Conservation (phyloP, 768 basidiomycete genomes). For the Pleurotus citrinopileatus region DNA sequence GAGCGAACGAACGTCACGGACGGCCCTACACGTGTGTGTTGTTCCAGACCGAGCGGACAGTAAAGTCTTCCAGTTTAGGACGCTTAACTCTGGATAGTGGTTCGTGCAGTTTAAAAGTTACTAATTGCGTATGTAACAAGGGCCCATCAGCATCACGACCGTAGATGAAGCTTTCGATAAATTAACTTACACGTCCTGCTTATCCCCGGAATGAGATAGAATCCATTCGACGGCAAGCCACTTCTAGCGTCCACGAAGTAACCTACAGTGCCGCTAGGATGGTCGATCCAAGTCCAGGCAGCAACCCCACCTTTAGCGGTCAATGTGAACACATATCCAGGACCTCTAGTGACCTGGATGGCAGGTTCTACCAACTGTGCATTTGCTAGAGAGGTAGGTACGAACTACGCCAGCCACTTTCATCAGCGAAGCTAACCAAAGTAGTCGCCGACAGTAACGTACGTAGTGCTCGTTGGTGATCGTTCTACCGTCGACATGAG, state of each 20-base stretch:
- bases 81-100: constrained; percentile 34
- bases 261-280: constrained; percentile 52
- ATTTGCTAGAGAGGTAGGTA: constrained; percentile 44
- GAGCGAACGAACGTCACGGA: no score
- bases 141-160: no score
- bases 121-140: constrained; percentile 19
- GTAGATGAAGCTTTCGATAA: no score
- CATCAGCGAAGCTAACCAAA: constrained; percentile 5
- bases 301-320: constrained; percentile 54
- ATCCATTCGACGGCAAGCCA: constrained; percentile 44
- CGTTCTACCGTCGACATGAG: constrained; percentile 34
- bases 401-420: constrained; percentile 36
- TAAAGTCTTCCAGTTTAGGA: constrained; percentile 42
- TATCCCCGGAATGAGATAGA: constrained; percentile 52
- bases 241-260: constrained; percentile 45
- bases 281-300: constrained; percentile 59
- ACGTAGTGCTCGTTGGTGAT: constrained; percentile 54
- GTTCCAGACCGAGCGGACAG: constrained; percentile 52
- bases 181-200: constrained; percentile 50
- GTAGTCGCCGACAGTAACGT: constrained; percentile 21
- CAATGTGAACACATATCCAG: constrained; percentile 44
- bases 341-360: constrained; percentile 30
- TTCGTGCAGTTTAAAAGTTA: constrained; percentile 37
- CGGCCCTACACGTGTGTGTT: constrained; percentile 44
- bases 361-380: constrained; percentile 49